Conservation (phyloP, 2,329 filamentous ascomycete genomes). For the Macrophomina tecta region DNA sequence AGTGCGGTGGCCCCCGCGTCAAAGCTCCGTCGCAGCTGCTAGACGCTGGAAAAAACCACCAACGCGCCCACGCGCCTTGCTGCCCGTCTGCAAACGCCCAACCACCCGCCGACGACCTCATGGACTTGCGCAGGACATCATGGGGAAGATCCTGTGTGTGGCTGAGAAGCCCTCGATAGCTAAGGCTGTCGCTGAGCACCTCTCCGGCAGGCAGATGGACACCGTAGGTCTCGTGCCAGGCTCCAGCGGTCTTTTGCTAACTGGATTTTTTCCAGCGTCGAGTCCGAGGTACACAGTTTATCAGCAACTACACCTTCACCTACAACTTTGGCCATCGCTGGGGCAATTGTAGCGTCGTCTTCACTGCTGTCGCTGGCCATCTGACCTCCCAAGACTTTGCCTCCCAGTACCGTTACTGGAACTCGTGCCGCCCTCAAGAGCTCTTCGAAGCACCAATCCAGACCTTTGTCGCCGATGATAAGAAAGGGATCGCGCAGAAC, state of each 20-base stretch:
- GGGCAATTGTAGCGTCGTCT: constrained; percentile 83
- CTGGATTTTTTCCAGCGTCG: constrained; percentile 59
- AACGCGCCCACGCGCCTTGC: constrained; percentile 14
- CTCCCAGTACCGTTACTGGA: constrained; percentile 77
- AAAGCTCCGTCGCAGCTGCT: constrained; percentile 18
- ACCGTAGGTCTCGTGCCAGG: constrained; percentile 9
- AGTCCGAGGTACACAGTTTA: constrained; percentile 72
- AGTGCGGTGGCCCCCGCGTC: constrained; percentile 10
- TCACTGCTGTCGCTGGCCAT: constrained; percentile 93
- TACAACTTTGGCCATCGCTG: constrained; percentile 84
- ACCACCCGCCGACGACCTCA: neutral
- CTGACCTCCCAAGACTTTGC: constrained; percentile 82
- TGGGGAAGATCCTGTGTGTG: constrained; percentile 71
- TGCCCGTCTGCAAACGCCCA: neutral
- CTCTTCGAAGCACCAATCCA: constrained; percentile 83
- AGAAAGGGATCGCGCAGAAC: constrained; percentile 81
- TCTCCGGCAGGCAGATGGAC: constrained; percentile 68
- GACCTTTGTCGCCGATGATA: constrained; percentile 72
- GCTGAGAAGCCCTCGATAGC: constrained; percentile 94
- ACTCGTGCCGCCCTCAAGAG: constrained; percentile 74
- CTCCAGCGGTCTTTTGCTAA: neutral
- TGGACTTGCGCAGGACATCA: constrained; percentile 29
- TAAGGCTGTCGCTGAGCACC: constrained; percentile 88
- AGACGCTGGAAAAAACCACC: constrained; percentile 17
- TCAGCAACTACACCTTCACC: constrained; percentile 93